Percentiles rank a stretch among this genome's conserved stretches.
Evolutionary conservation across 768 basidiomycete species (phyloP).

Genomic region (Mycena vitilis): DNA sequence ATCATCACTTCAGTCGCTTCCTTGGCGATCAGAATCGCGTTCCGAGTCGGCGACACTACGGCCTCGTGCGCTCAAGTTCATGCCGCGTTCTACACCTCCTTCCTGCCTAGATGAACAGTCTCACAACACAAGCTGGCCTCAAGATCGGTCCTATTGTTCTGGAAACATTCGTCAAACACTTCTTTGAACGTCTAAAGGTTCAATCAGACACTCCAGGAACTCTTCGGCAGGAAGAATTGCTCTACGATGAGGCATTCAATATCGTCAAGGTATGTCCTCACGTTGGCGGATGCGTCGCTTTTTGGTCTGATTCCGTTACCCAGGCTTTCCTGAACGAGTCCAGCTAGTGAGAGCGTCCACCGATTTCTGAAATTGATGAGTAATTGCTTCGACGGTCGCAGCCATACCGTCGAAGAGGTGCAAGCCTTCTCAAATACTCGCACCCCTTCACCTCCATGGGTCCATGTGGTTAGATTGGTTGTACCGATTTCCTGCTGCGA

Average conservation of each 20-base stretch:
- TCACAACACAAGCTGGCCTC: conserved; percentile 57
- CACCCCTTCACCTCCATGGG: conserved; percentile 88
- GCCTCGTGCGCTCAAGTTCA: too few species aligned
- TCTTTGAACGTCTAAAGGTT: conserved; percentile 72
- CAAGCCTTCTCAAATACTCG: conserved; percentile 85
- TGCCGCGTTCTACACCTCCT: not conserved
- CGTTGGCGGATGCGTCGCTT: not conserved
- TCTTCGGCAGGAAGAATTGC: conserved; percentile 76
- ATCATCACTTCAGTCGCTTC: not conserved
- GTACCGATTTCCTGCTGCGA: conserved; percentile 84
- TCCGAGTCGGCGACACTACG: too few species aligned
- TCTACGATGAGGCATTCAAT: conserved; percentile 85
- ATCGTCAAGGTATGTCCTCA: conserved; percentile 69
- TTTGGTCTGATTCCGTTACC: conserved; percentile 9
- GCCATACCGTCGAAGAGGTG: conserved; percentile 88
- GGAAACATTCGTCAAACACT: conserved; percentile 88
- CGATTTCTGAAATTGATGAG: conserved; percentile 3
- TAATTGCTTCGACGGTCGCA: conserved; percentile 42
- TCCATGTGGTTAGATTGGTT: conserved; percentile 74
- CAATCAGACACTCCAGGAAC: conserved; percentile 52
- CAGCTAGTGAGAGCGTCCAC: conserved; percentile 62
- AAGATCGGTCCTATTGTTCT: conserved; percentile 78
- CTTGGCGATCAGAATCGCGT: not conserved
- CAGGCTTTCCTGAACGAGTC: conserved; percentile 83
- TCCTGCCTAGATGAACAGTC: conserved; percentile 16